Conservation (phyloP, 2,329 filamentous ascomycete species). For the Spiromastix sp. region DNA sequence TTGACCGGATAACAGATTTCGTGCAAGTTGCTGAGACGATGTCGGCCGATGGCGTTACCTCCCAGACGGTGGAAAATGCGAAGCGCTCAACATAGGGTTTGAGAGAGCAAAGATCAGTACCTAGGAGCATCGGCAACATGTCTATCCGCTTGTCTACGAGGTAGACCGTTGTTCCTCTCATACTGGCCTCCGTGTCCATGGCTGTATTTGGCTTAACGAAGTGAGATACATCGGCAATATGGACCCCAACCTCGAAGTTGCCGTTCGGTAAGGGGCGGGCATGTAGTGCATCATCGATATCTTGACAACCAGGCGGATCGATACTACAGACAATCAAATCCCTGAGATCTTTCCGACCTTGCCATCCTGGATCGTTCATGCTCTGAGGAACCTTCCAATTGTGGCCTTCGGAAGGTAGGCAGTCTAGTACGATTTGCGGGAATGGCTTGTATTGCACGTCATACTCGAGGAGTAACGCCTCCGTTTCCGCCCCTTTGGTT, state of each 20-base stretch:
- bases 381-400: slow-evolving; percentile 84
- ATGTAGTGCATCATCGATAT: slow-evolving; percentile 96
- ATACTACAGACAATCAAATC: slow-evolving; percentile 91
- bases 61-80: slow-evolving; percentile 80
- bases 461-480: slow-evolving; percentile 85
- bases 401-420: slow-evolving; percentile 80
- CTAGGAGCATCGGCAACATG: slow-evolving; percentile 94
- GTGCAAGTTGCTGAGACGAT: slow-evolving; percentile 81
- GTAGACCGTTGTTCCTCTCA: slow-evolving; percentile 93
- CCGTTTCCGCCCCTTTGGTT: slow-evolving; percentile 94
- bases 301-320: slow-evolving; percentile 88
- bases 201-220: slow-evolving; percentile 95
- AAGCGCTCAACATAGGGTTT: slow-evolving; percentile 96
- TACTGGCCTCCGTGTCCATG: slow-evolving; percentile 91
- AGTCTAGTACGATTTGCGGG: slow-evolving; percentile 89
- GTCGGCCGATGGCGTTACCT: slow-evolving; percentile 74
- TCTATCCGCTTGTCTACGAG: slow-evolving; percentile 98
- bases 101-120: slow-evolving; percentile 89
- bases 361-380: slow-evolving; percentile 76
- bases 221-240: slow-evolving; percentile 98
- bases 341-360: slow-evolving; percentile 70
- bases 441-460: slow-evolving; percentile 98
- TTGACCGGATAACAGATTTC: slow-evolving; percentile 94
- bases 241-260: slow-evolving; percentile 91
- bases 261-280: slow-evolving; percentile 77